Evolutionary conservation across 805 yeast species (phyloP).

Genomic region (Saccharomycopsis synnaedendra): DNA sequence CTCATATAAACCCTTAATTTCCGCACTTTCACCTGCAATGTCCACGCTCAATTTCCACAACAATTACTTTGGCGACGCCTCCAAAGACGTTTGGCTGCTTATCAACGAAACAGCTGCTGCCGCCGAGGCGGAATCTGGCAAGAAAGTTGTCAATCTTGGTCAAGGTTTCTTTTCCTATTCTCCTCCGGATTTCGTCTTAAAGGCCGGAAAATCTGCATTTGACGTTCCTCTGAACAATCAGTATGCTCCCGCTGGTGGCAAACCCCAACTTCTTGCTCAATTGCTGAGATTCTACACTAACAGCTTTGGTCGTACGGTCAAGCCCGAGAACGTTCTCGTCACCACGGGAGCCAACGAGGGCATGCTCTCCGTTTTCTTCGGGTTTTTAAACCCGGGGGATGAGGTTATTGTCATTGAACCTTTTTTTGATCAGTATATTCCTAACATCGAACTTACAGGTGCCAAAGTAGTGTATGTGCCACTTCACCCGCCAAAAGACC

Average conservation of each 20-base stretch:
- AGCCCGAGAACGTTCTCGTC: slow-evolving; percentile 55
- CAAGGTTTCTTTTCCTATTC: slow-evolving; percentile 96
- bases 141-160: slow-evolving; percentile 79
- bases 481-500: slow-evolving; percentile 70
- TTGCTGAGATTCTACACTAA: slow-evolving; percentile 63
- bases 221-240: slow-evolving; percentile 72
- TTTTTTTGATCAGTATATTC: slow-evolving; percentile 91
- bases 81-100: slow-evolving; percentile 90
- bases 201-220: slow-evolving; percentile 70
- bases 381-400: slow-evolving; percentile 76
- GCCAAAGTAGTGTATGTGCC: slow-evolving; percentile 85
- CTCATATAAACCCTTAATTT: too few relatives aligned
- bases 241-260: slow-evolving; percentile 86
- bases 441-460: slow-evolving; percentile 89
- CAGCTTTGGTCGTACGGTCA: slow-evolving; percentile 45
- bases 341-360: slow-evolving; percentile 99
- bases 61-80: slow-evolving; percentile 58
- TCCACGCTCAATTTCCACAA: slow-evolving; percentile 28
- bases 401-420: slow-evolving; percentile 97
- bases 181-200: slow-evolving; percentile 88
- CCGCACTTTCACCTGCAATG: too few relatives aligned
- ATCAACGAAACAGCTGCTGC: slow-evolving; percentile 85
- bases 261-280: slow-evolving; percentile 62
- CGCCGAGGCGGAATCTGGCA: slow-evolving; percentile 40
- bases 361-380: slow-evolving; percentile 73